Base-by-base conservation (phyloP, 768 basidiomycete species). In the Pulveroboletus sp. region DNA sequence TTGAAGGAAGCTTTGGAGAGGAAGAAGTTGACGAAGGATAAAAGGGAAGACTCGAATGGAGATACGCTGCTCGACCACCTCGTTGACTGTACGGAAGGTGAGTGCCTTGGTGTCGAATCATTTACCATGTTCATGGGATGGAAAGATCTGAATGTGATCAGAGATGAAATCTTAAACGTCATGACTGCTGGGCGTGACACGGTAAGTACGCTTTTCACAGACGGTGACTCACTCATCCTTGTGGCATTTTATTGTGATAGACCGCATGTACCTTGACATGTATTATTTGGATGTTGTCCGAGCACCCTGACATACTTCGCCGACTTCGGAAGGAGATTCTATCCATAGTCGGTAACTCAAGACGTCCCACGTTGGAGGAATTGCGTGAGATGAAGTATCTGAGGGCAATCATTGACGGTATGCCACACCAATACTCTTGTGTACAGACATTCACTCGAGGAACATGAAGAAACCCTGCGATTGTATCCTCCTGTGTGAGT, bases 351-450 rank as follows among this genome's bases (percentile, higher is more conserved):
- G 81, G 83, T 4, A 68, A 71, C 0, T 65, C 63, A 2, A 66
- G 72, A 2, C 65, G 75, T 8, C 83, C 82, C 2, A 74, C 75
- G 5, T 77, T 74, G 48, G 78, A 80, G 41, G 73, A 77, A 45
- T 76, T 85, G 45, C 71, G 74, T 27, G 76, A 79, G 8, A 81
- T 85, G 79, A 83, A 78, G 58, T 84, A 76, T 53, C 68, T 85
- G 1, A 71, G 82, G 10, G 83, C 83, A 2, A 79, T 84, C 6
- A 77, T 85, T 41, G 84, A 85, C 51, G 83, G 82, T 80, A 35
- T 6, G 60, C 44, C 51, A 10, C 1, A 2, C 19, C 12, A 8
- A 17, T 40, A 2, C 20, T 32, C 13, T 7, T 12, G 10, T n/a
- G 27, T 34, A 2, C 16, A 17, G 26, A n/a, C n/a, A n/a, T n/a